These are phyloP conservation scores for Fusarium aywerte DNA, from an alignment of 2,329 filamentous ascomycete genomes.

Conservation along the genomic window DNA sequence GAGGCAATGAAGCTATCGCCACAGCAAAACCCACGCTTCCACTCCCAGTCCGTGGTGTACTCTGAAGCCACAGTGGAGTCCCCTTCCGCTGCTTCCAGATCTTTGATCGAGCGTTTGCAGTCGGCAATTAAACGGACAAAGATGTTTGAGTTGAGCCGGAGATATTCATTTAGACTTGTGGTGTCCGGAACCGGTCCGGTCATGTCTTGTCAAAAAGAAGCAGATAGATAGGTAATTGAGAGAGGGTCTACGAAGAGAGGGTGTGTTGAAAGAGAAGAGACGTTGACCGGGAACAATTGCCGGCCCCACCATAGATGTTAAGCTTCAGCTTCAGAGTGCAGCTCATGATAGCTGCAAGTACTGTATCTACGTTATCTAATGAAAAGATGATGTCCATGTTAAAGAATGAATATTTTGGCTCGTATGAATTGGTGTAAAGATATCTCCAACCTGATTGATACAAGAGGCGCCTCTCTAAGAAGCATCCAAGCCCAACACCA, in stretches of 20 bases:
- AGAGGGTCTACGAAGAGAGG: background rate
- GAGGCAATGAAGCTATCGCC: constrained; percentile 35
- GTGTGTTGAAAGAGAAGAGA: constrained; percentile 15
- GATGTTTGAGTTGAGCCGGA: constrained; percentile 1
- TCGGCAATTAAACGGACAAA: constrained; percentile 32
- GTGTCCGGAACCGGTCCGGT: constrained; percentile 34
- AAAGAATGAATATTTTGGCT: background rate
- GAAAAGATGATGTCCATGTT: background rate
- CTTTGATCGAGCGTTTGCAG: constrained; percentile 29
- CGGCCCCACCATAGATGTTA: constrained; percentile 33
- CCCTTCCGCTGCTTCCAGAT: constrained; percentile 28
- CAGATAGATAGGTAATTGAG: background rate
- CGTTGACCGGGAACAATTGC: constrained; percentile 41
- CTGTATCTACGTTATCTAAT: background rate
- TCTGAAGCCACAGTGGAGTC: background rate
- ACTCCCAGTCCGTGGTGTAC: constrained; percentile 39
- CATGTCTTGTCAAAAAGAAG: constrained; percentile 7
- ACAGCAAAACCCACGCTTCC: constrained; percentile 8
- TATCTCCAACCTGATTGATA: too few relatives aligned
- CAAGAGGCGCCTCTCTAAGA: background rate
- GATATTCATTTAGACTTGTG: background rate
- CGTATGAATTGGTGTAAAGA: too few relatives aligned
- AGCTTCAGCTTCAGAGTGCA: constrained; percentile 1
- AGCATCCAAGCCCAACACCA: background rate
- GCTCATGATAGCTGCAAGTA: background rate